Evolutionary conservation across 2,329 filamentous ascomycete genomes (phyloP), one percentile per base, ranked within the genome.

Genomic region (Fusarium musae): DNA sequence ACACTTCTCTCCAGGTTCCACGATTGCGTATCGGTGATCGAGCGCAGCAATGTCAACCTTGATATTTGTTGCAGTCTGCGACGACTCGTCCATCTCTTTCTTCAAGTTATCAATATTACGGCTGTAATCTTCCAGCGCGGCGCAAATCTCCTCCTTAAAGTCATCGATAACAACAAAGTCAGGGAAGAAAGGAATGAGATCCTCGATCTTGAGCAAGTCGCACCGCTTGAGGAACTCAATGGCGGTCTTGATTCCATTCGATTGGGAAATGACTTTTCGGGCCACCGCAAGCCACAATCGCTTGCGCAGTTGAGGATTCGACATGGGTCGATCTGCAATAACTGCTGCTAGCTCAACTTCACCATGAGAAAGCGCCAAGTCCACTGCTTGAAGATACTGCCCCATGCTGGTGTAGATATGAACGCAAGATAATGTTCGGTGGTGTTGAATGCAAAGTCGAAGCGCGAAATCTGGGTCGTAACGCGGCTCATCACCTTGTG

Each of bases 161-260:
- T 98, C 96, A 80, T 99, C 96, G 70, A 99, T 98, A 58, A 98
- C 93, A 30, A 98, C 95, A 80, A 99, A 99, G 81, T 99, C 96
- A 0, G 96, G 96, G 84, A 99, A 99, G 85, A 99, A 98, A 0
- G 96, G 96, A 44, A 99, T 98, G 36, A 99, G 84, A 78, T 99
- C 96, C 83, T 99, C 96, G 72, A 99, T 99, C 72, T 93, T 92
- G 54, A 99, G 89, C 17, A 98, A 87, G 69, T 98, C 95, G 80
- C 96, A 98, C 15, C 94, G 92, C 75, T 94, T 94, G 17, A 98
- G 87, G 79, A 99, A 98, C 70, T 97, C 94, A 75, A 99, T 97
- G 5, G 96, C 96, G 37, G 92, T 89, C 83, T 94, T 98, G 87
- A 98, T 98, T 58, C 94, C 93, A 66, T 93, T 92, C 11, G 91